phyloP scores from a whole-genome alignment of 106 monocot genomes.

The Iris macrosiphon region DNA sequence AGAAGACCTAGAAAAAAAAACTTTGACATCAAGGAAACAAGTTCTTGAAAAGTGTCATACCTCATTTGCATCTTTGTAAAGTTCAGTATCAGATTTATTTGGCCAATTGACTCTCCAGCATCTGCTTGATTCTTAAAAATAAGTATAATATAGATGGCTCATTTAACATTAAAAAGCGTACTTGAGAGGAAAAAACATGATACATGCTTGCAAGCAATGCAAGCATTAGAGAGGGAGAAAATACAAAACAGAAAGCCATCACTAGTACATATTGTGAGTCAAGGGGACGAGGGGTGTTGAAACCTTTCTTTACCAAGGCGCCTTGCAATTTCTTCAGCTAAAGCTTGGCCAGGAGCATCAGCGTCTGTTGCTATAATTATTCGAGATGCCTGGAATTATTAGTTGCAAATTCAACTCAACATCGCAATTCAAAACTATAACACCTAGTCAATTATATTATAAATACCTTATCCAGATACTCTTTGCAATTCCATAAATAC shows the following conservation, averaged over 20 bases:
- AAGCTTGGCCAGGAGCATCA: conserved; percentile 34
- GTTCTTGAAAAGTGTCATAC: neutral
- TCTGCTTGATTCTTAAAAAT: conserved; percentile 17
- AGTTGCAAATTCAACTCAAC: neutral
- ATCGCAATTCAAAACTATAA: neutral
- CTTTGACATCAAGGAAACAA: neutral
- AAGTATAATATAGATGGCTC: neutral
- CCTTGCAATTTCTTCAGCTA: conserved; percentile 44
- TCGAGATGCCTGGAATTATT: conserved; percentile 25
- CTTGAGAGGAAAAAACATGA: neutral
- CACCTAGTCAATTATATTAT: too few relatives aligned
- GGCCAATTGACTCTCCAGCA: conserved; percentile 48
- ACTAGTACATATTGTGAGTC: too few relatives aligned
- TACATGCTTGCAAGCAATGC: too few relatives aligned
- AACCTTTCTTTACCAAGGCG: conserved; percentile 57
- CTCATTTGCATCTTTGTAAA: conserved; percentile 51
- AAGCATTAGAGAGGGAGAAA: too few relatives aligned
- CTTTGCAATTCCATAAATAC: conserved; percentile 43
- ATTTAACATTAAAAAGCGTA: neutral
- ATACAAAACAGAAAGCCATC: conserved; percentile 2
- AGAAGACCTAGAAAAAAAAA: too few relatives aligned
- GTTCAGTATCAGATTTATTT: conserved; percentile 22
- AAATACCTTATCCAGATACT: conserved; percentile 27
- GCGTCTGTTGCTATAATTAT: conserved; percentile 49
- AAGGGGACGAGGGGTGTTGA: neutral